Evolutionary conservation across 768 basidiomycete genomes (phyloP).

Genomic region (Boletus subcaerulescens): DNA sequence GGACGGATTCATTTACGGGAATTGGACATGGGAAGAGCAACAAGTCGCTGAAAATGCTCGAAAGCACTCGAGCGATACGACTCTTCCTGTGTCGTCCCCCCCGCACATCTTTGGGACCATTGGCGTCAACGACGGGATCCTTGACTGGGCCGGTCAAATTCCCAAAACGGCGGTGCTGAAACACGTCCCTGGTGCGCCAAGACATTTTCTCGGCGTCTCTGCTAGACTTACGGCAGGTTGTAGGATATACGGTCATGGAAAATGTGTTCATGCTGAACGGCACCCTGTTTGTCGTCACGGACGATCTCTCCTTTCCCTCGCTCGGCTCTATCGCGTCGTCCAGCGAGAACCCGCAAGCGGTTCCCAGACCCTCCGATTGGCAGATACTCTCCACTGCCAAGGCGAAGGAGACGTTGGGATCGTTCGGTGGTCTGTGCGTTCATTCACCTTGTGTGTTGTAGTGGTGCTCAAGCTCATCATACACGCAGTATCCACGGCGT

Average conservation of each 20-base stretch:
- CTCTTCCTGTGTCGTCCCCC: slow-evolving; percentile 26
- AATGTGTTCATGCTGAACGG: slow-evolving; percentile 75
- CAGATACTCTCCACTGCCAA: slow-evolving; percentile 50
- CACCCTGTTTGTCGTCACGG: slow-evolving; percentile 71
- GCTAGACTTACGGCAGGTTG: slow-evolving; percentile 1
- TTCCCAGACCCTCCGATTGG: slow-evolving; percentile 55
- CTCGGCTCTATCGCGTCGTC: slow-evolving; percentile 49
- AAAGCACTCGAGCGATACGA: slow-evolving; percentile 32
- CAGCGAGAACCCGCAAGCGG: slow-evolving; percentile 30
- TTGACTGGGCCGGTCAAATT: slow-evolving; percentile 52
- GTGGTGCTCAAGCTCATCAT: background rate
- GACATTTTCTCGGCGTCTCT: background rate
- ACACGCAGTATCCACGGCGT: slow-evolving; percentile 57
- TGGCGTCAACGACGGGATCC: slow-evolving; percentile 50
- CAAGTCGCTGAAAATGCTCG: slow-evolving; percentile 55
- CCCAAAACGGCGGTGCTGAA: slow-evolving; percentile 56
- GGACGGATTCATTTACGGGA: slow-evolving; percentile 64
- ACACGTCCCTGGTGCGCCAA: slow-evolving; percentile 61
- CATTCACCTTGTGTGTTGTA: background rate
- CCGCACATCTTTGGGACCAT: slow-evolving; percentile 24
- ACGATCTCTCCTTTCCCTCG: slow-evolving; percentile 60
- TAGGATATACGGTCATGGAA: slow-evolving; percentile 84
- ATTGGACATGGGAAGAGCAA: slow-evolving; percentile 64
- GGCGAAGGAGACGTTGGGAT: slow-evolving; percentile 48
- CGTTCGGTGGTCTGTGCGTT: slow-evolving; percentile 51